These are phyloP conservation scores for Termitomyces sp. DNA, from an alignment of 768 basidiomycete species.

Conservation along the genomic window DNA sequence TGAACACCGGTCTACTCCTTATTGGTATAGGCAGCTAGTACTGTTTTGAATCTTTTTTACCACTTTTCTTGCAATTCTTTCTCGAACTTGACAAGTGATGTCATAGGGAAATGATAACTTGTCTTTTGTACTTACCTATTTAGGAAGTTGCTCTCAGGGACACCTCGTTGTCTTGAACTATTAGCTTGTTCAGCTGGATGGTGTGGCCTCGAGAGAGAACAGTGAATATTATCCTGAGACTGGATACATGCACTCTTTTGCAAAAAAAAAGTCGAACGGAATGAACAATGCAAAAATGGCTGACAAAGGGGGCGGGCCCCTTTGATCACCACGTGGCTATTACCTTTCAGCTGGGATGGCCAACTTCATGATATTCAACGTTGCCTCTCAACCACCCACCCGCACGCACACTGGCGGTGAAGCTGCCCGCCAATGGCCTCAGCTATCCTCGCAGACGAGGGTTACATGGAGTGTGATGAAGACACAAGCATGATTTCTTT, in stretches of 20 bases:
- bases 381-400: constrained; percentile 12
- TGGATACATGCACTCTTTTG: neutral
- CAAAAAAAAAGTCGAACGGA: neutral
- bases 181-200: neutral
- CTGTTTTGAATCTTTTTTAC: neutral
- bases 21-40: neutral
- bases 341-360: neutral
- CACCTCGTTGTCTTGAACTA: neutral
- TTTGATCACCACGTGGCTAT: constrained; percentile 9
- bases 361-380: constrained; percentile 4
- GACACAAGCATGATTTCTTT: neutral
- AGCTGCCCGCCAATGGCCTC: neutral
- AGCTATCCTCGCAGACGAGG: constrained; percentile 8
- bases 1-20: too few relatives aligned
- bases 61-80: neutral
- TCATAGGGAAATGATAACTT: neutral
- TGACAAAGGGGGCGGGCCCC: neutral
- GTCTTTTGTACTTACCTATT: neutral
- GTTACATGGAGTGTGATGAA: constrained; percentile 12
- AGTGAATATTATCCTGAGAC: too few relatives aligned
- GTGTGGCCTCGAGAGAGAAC: neutral
- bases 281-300: too few relatives aligned
- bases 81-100: neutral
- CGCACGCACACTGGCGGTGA: neutral
- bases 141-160: neutral